Base-by-base conservation (phyloP, 345 rosid genomes). In the Eucalyptus sp. region DNA sequence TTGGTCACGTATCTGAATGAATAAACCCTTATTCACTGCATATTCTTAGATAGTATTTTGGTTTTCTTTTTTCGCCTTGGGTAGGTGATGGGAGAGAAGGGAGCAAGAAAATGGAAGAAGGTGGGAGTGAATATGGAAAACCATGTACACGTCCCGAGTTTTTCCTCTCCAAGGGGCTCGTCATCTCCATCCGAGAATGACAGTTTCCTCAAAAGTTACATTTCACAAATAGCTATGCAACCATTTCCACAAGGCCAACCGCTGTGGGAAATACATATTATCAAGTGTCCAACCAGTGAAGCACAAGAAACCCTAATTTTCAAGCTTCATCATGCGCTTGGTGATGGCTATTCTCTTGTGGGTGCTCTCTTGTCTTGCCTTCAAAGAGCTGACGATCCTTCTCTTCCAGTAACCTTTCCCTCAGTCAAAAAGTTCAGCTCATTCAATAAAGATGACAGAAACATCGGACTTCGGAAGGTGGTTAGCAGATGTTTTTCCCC, bases 341-440 rank as follows among this genome's bases (percentile, higher is more conserved):
- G 95, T 0, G 95, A 93, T 62, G 95, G 95, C 46, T 90, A 85
- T 71, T 92, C 92, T 80, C 41, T 93, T 7, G 90, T 93, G 90
- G 93, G 92, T 58, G 90, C 91, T 27, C 92, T 93, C 50, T 83
- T 93, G n/a, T 93, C 94, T 43, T 89, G 91, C 62, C 86, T 93
- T 1, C 87, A 90, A 86, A 88, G 94, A 50, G 93, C 92, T 18
- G 94, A 93, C 12, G 56, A 90, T n/a, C 92, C 95, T 84, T 88
- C 92, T 50, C 90, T 93, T 60, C 90, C 95, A 13, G 29, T 93
- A 88, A 88, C 92, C 8, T 92, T 94, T 87, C 95, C 95, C 48
- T 62, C 93, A 20, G 87, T 79, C 27, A 22, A 54, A 7, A 54
- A 22, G 20, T 48, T 48, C 49, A 48, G 49, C 48, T 62, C 93